Base-by-base conservation (phyloP, 202 grass and related monocot species). In the Dendrocalamus latiflorus region DNA sequence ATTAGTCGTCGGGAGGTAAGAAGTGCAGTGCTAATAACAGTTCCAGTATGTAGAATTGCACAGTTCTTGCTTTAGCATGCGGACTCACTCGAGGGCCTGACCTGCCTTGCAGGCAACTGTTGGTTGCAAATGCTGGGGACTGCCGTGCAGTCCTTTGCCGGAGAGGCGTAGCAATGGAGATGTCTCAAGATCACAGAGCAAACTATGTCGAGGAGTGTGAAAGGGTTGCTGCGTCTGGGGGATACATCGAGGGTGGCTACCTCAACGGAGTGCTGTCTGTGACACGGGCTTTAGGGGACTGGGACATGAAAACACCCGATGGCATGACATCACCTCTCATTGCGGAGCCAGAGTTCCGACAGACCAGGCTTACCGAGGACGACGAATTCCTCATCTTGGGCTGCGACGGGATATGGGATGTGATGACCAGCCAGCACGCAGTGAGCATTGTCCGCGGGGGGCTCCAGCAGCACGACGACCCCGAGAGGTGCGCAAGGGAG, bases 341-440 rank as follows among this genome's bases (percentile, higher is more conserved):
- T 10, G 96, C 93, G 0, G 96, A 99, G 28, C 96, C 93, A 0
- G 93, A 99, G 54, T 93, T 99, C 71, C 78, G 24, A n/a, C 96
- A 88, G 1, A 41, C 87, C n/a, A 81, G 34, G 3, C 80, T 99
- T 0, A 84, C 64, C 0, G 87, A 94, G 48, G 93, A 89, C 0
- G 96, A 95, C 2, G 96, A 99, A 78, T 99, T 95, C 75, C 86
- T 99, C 41, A 90, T 99, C 54, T 90, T 99, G 39, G 96, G 93
- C 1, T 99, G 93, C 0, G 96, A 95, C 0, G 96, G 93, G 17
- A 92, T 99, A 21, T 99, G 96, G 96, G 96, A 96, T 0, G 96
- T 92, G 36, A 88, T 99, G 82, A 86, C 89, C 0, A 99, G 93
- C 79, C 91, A 99, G 80, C 83, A 93, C 2, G 96, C 96, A 0